Evolutionary conservation across 345 rosid species (phyloP).

Genomic region (Carallia pectinifolia): DNA sequence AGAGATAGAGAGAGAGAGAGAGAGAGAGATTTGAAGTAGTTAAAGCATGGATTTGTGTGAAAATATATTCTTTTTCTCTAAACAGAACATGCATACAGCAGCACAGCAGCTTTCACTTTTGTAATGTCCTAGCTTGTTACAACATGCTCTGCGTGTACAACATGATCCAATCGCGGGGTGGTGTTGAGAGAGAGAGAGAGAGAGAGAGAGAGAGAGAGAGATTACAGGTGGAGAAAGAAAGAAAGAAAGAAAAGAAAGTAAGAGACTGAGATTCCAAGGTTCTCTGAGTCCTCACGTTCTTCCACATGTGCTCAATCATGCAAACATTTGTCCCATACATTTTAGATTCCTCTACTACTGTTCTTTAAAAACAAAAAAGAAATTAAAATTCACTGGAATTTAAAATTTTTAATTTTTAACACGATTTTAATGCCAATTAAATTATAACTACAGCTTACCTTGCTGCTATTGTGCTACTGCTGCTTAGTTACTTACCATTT

Average conservation of each 20-base stretch:
- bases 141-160: not conserved
- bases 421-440: no score
- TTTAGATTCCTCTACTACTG: constrained; percentile 11
- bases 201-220: not conserved
- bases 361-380: no score
- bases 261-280: constrained; percentile 34
- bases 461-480: not conserved
- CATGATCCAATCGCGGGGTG: no score
- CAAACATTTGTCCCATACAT: constrained; percentile 3
- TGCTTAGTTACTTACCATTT: not conserved
- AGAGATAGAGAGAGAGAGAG: not conserved
- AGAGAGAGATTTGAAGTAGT: not conserved
- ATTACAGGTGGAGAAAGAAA: constrained; percentile 17
- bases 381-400: no score
- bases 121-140: constrained; percentile 16
- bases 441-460: no score
- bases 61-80: not conserved
- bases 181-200: not conserved
- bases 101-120: constrained; percentile 36
- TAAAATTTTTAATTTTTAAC: no score
- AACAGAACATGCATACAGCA: not conserved
- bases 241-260: constrained; percentile 17
- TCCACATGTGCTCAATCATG: constrained; percentile 37
- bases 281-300: constrained; percentile 35
- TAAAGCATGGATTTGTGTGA: constrained; percentile 29